Base-by-base conservation (phyloP, 139 green algal species). In the Tetraselmis striata region DNA sequence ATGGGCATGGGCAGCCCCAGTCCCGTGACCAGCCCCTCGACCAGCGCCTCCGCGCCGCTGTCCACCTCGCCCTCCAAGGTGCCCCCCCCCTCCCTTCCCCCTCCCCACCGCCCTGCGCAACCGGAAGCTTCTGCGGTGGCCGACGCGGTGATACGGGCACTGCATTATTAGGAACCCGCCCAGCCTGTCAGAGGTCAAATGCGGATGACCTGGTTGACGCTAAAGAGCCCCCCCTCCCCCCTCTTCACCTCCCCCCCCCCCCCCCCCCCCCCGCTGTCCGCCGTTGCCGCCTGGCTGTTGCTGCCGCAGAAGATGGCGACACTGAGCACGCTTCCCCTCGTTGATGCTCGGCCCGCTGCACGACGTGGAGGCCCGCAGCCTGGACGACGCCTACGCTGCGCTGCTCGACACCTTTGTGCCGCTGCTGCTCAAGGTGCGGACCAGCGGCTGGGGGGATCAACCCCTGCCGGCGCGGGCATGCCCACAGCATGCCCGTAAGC, bases 321-420 rank as follows among this genome's bases (percentile, higher is more conserved):
- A 5, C 45, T 67, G 11, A 67, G 45, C 45, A 67, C 45, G 45
- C 45, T 67, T n/a, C 45, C 45, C 45, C 45, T 67, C 45, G 11
- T 25, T 67, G 45, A 67, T 67, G 45, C 45, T 67, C 45, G 45
- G 45, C 45, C 18, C 45, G 45, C 45, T 67, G 45, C 45, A 67
- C 45, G 45, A 67, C 45, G 18, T 67, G 11, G 45, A 67, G 45
- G 11, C 45, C 45, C 45, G 45, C 18, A 67, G 45, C 45, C 45
- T 67, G 45, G 18, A 67, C 45, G 45, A 67, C 45, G 45, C 45
- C 45, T 67, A 67, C 45, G 5, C 45, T 25, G 5, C 45, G 11
- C 45, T 87, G 80, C 79, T 84, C 2, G 77, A 80, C 58, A 29
- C 18, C 28, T 84, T 79, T 31, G 1, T 87, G 32, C 84, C 80